Base-by-base conservation (phyloP, 192 early-diverging fungal genomes). In the Backusella morwellensis region DNA sequence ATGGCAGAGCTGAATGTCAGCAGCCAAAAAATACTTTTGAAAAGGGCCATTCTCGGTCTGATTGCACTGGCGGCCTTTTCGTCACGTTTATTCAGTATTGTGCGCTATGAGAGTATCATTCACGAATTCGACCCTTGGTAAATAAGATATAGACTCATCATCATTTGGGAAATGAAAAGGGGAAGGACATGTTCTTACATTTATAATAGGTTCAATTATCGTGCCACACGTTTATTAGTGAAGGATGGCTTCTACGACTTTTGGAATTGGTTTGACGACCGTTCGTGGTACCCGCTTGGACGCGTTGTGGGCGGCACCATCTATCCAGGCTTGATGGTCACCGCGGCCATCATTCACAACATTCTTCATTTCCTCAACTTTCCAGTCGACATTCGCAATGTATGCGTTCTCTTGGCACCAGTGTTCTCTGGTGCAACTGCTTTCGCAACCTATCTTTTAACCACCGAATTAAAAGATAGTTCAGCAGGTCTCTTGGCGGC, bases 321-420 rank as follows among this genome's bases (percentile, higher is more conserved):
- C n/a, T 99, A 98, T 85, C 98, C 98, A 9, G 98, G 98, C 38
- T 92, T 99, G 82, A 99, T 99, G 97, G 93, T 98, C 47, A 99
- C 98, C 19, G 94, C 97, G 4, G 97, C 96, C 32, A 77, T 94
- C 12, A 97, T 99, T 75, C 94, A 98, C 86, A 97, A 96, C 75
- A 86, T 96, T n/a, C 87, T 99, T 41, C 96, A 96, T 80, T 78
- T 84, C n/a, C 85, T 99, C 67, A 92, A 98, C 85, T 96, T 99
- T 75, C 95, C 97, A 1, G 94, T 99, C 70, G 95, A 99, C 75
- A 98, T 99, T 79, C 93, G 98, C 52, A 96, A 99, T 76, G 92
- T 99, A 17, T 99, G 98, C 82, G 98, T 99, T 70, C 94, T 99
- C 74, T 88, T 99, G 29, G 98, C 97, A 6, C 98, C 98, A 17